Conservation (phyloP, 345 rosid genomes). For the Syzygium grande region DNA sequence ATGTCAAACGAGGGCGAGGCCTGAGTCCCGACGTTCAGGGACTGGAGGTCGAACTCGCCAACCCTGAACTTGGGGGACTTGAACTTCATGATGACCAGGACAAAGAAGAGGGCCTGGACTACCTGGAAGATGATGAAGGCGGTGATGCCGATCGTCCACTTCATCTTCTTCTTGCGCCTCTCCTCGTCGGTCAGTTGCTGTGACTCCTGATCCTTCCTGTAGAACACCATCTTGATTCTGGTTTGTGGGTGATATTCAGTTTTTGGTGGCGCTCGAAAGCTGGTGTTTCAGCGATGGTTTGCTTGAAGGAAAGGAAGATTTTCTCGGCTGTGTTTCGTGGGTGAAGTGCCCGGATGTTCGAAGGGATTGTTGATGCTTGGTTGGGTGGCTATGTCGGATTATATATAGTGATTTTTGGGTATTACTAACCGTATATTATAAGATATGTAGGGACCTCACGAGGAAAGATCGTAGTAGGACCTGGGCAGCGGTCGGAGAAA, state of each 20-base stretch:
- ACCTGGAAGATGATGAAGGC: conserved; percentile 9
- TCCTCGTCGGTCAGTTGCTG: neutral
- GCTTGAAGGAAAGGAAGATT: conserved; percentile 2
- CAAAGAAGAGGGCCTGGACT: conserved; percentile 1
- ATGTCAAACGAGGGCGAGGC: conserved; percentile 3
- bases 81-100: conserved; percentile 4
- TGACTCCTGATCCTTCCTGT: neutral
- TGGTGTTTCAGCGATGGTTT: neutral
- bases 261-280: neutral
- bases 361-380: neutral
- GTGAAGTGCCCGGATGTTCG: neutral
- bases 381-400: neutral
- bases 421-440: neutral
- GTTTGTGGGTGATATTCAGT: neutral
- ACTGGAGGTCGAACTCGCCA: neutral
- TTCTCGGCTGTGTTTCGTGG: neutral
- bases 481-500: neutral
- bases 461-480: neutral
- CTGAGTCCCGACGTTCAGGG: neutral
- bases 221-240: neutral
- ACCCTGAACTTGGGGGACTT: conserved; percentile 12
- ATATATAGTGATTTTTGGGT: neutral
- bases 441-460: neutral
- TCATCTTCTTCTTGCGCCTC: conserved; percentile 8
- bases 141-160: neutral